Conservation (phyloP, 108 stramenopile species). For the Chaetoceros muelleri region DNA sequence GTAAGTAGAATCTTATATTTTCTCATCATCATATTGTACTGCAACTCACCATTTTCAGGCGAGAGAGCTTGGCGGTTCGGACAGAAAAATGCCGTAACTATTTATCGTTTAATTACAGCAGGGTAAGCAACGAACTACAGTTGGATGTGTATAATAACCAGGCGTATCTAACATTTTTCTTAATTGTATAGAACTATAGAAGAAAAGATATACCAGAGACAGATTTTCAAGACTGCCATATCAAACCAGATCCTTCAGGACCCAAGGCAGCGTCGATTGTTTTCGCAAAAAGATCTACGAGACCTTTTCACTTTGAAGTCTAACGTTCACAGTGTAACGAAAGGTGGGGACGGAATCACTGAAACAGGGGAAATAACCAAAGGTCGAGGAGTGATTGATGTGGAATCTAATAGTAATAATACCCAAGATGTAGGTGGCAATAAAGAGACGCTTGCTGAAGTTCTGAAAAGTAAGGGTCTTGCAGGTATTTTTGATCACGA, state of each 20-base stretch:
- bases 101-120: constrained; percentile 92
- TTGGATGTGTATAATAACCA: no score
- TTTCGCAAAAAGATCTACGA: constrained; percentile 76
- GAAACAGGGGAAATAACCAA: constrained; percentile 54
- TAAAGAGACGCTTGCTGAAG: constrained; percentile 40
- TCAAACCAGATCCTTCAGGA: constrained; percentile 87
- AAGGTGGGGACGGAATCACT: constrained; percentile 39
- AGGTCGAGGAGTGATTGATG: constrained; percentile 50
- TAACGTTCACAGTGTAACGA: constrained; percentile 36
- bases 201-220: constrained; percentile 97
- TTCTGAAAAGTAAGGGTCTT: constrained; percentile 67
- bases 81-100: constrained; percentile 81
- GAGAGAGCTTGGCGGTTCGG: constrained; percentile 96
- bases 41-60: constrained; percentile 16
- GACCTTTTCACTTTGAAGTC: constrained; percentile 87
- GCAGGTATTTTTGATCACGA: constrained; percentile 62
- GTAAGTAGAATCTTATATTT: constrained; percentile 7
- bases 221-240: constrained; percentile 95
- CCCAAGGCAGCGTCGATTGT: constrained; percentile 81
- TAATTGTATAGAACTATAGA: constrained; percentile 92
- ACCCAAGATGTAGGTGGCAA: constrained; percentile 14
- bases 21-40: not conserved
- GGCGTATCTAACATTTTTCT: no score
- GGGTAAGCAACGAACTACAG: no score
- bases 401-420: constrained; percentile 18